Conservation (phyloP, 75 land plant species). For the Picea glauca region DNA sequence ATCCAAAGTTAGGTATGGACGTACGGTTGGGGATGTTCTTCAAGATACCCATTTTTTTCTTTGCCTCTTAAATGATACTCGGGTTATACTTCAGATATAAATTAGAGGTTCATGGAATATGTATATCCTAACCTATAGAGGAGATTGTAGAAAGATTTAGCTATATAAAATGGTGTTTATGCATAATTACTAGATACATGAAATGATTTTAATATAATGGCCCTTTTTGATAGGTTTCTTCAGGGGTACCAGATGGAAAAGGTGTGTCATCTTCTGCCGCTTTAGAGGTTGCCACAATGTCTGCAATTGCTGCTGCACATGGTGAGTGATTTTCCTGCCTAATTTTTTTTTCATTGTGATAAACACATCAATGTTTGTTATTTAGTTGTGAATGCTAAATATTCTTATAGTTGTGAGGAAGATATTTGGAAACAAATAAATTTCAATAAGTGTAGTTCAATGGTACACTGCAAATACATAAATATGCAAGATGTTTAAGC, state of each 20-base stretch:
- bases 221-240: constrained; percentile 62
- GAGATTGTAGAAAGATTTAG: too few relatives aligned
- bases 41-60: too few relatives aligned
- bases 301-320: constrained; percentile 97
- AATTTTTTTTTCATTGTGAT: not conserved
- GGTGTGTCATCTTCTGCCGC: constrained; percentile 99
- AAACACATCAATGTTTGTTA: not conserved
- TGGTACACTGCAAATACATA: too few relatives aligned
- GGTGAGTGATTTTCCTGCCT: constrained; percentile 37
- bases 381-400: not conserved
- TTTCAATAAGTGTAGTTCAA: too few relatives aligned
- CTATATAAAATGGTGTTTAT: not conserved
- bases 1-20: too few relatives aligned
- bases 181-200: not conserved
- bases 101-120: too few relatives aligned
- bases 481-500: too few relatives aligned
- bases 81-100: too few relatives aligned
- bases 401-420: not conserved
- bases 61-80: too few relatives aligned
- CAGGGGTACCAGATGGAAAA: constrained; percentile 98
- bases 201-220: not conserved
- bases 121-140: too few relatives aligned
- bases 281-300: constrained; percentile 97
- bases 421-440: too few relatives aligned
- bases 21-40: too few relatives aligned